phyloP scores from a whole-genome alignment of 2,329 filamentous ascomycete genomes.

The Ophiostoma sp. region DNA sequence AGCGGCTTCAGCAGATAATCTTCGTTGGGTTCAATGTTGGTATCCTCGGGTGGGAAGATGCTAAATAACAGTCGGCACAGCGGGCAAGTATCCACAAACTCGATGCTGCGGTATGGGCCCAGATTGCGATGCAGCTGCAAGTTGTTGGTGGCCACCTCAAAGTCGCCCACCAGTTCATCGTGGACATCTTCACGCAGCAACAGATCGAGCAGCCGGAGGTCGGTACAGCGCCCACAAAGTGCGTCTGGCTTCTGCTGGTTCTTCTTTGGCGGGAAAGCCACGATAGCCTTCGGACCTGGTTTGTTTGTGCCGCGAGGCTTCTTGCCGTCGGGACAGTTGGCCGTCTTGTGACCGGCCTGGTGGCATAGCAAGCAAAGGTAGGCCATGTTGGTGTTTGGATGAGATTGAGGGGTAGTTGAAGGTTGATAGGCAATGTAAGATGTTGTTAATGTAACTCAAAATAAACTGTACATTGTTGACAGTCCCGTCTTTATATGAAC shows the following conservation, averaged over 20 bases:
- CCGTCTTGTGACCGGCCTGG: constrained; percentile 20
- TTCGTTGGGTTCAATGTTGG: not conserved
- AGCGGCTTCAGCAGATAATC: constrained; percentile 17
- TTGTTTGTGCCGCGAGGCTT: not conserved
- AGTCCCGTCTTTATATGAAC: not conserved
- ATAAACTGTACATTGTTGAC: not conserved
- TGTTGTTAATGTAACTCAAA: not conserved
- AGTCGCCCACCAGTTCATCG: not conserved
- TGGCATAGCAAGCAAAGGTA: constrained; percentile 18
- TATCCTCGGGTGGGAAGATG: constrained; percentile 13
- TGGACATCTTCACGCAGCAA: constrained; percentile 6
- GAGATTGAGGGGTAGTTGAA: not conserved
- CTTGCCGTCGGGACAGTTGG: constrained; percentile 1
- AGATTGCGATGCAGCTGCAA: not conserved
- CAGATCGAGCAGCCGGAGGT: constrained; percentile 5
- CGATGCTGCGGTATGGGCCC: constrained; percentile 1
- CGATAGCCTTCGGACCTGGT: not conserved
- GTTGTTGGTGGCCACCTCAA: not conserved
- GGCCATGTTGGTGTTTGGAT: not conserved
- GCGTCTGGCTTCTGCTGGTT: not conserved
- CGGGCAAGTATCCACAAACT: constrained; percentile 16
- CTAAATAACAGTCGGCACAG: constrained; percentile 22
- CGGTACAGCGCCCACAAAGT: not conserved
- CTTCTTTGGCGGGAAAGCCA: not conserved
- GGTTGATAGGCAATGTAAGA: not conserved